A percentile compares a stretch with the other conserved stretches of the same genome.
Evolutionary conservation across 768 basidiomycete genomes (phyloP).

Genomic region (Amanita subjunquillea): DNA sequence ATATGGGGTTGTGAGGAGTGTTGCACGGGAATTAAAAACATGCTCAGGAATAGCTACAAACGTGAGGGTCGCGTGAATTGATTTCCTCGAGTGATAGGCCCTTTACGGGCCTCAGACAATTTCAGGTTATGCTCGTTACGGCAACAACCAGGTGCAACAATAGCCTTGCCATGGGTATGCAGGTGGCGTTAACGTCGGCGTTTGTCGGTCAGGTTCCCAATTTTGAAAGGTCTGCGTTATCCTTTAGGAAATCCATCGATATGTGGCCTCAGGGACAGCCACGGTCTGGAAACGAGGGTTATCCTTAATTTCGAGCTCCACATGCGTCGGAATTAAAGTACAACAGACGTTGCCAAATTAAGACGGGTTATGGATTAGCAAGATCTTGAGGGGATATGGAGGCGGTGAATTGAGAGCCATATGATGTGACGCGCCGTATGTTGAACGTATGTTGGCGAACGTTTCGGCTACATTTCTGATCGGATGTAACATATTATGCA

Average conservation of each 20-base stretch:
- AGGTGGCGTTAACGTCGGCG: slow-evolving; percentile 2
- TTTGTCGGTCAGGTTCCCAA: background rate
- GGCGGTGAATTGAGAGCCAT: background rate
- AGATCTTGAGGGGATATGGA: background rate
- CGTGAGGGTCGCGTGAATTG: background rate
- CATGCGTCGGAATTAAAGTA: background rate
- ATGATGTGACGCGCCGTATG: background rate
- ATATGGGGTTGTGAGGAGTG: background rate
- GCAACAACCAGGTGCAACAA: slow-evolving; percentile 1
- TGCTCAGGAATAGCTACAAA: background rate
- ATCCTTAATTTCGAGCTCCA: background rate
- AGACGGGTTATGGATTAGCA: background rate
- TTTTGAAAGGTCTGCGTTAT: background rate
- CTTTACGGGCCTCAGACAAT: background rate
- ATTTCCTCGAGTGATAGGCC: background rate
- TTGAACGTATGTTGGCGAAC: background rate
- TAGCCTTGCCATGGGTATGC: background rate
- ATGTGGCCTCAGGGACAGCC: background rate
- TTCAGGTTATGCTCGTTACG: slow-evolving; percentile 3
- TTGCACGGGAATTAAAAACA: slow-evolving; percentile 4
- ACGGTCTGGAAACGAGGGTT: background rate
- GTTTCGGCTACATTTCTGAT: background rate
- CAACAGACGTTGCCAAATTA: background rate
- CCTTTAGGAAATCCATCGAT: background rate
- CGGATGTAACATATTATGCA: background rate